Evolutionary conservation across 208 protist species (phyloP), one percentile per base, ranked within the genome.

Genomic region (Trypanosoma grayi): DNA sequence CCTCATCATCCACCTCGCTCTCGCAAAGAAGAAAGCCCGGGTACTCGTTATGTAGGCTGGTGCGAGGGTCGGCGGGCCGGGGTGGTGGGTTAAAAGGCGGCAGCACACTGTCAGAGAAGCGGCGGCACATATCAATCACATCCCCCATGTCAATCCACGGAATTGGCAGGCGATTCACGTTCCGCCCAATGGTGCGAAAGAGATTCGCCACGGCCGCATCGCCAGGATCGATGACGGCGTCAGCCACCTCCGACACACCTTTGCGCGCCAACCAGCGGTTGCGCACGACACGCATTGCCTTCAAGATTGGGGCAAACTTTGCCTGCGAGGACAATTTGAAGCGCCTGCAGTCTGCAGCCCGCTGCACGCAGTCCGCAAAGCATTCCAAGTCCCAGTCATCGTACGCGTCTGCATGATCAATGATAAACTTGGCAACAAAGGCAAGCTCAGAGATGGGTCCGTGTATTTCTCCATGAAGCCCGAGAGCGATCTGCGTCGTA

Each of bases 81-180:
- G 90, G 90, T 11, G 90, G 85, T 0, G 90, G 90, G 66, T 92
- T 83, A 59, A 86, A 89, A 9, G 87, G 80, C 16, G 81, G 82
- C 14, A 75, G 52, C 50, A 90, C 76, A 6, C 37, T 40, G 9
- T 76, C 64, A 16, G 77, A 84, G 66, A 97, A 95, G 11, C 87
- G 83, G 10, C 63, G 70, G 58, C 86, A 93, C 87, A 95, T 95
- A 56, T 93, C 92, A 28, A 94, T 83, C 36, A 95, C 71, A 50
- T 97, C 92, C 7, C 92, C 92, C 73, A 87, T 93, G 20, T 97
- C 92, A 56, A 97, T 88, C 86, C 90, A 97, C 28, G 83, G 79
- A 54, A 97, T 90, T 5, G 92, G 92, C 39, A 97, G 73, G 2
- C 92, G 77, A 52, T 93, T 84, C 13, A 97, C 66, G 53, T 85